Conservation (phyloP, 2,329 filamentous ascomycete genomes). For the Drechslerella coelobrocha region DNA sequence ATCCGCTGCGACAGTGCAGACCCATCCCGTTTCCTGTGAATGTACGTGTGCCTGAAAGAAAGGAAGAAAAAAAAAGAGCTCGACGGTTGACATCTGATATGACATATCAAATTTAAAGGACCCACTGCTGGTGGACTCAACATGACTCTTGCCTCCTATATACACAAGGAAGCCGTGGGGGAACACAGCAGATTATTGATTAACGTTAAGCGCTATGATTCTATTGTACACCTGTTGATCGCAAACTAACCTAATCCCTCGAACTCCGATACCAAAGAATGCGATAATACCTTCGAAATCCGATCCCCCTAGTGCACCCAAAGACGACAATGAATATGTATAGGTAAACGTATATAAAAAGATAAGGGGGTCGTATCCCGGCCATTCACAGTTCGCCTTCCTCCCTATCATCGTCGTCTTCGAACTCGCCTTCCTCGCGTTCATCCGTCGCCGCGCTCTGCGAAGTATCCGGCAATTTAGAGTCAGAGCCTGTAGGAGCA, state of each 20-base stretch:
- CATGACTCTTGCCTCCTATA: neutral
- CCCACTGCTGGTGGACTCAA: neutral
- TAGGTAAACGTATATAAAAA: constrained; percentile 2
- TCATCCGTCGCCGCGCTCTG: constrained; percentile 47
- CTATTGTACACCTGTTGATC: constrained; percentile 46
- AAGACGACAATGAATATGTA: constrained; percentile 27
- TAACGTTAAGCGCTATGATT: constrained; percentile 49
- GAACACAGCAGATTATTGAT: constrained; percentile 30
- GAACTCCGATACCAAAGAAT: constrained; percentile 45
- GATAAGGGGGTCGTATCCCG: constrained; percentile 1
- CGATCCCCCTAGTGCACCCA: constrained; percentile 39
- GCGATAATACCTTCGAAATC: constrained; percentile 42
- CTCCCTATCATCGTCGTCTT: constrained; percentile 48
- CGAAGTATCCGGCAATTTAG: constrained; percentile 47
- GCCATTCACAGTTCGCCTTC: constrained; percentile 40
- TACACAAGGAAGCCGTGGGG: neutral
- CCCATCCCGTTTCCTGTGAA: no score
- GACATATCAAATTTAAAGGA: no score
- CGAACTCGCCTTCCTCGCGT: constrained; percentile 46
- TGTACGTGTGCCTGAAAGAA: no score
- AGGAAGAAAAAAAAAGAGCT: no score
- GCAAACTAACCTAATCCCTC: constrained; percentile 43
- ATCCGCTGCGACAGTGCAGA: no score
- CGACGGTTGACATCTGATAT: no score
- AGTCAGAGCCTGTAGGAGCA: constrained; percentile 24